Conservation (phyloP, 306 rosid species). For the Lupinus albus region DNA sequence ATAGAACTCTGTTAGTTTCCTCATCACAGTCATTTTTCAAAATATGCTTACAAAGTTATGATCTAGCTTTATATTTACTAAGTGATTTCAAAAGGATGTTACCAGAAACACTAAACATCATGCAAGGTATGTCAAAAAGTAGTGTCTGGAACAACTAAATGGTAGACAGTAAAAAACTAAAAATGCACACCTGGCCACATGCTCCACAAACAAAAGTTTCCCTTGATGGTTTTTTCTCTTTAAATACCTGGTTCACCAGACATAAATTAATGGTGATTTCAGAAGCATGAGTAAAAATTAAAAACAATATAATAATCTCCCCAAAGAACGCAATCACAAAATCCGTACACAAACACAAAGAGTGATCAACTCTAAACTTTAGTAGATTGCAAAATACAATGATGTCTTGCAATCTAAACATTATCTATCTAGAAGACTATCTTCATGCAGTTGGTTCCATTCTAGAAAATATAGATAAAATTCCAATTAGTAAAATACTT, state of each 20-base stretch:
- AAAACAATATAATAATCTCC: constrained; percentile 32
- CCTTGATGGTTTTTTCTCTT: constrained; percentile 93
- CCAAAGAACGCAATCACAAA: constrained; percentile 33
- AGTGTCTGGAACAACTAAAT: constrained; percentile 25
- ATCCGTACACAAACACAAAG: constrained; percentile 12
- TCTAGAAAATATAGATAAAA: constrained; percentile 4
- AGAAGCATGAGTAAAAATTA: constrained; percentile 31
- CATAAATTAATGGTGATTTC: constrained; percentile 34
- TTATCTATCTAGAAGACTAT: constrained; percentile 1
- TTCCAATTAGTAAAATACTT: not conserved
- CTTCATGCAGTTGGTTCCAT: constrained; percentile 25
- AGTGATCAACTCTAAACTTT: constrained; percentile 20
- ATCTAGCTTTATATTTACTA: not conserved
- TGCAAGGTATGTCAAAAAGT: constrained; percentile 7
- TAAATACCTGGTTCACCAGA: constrained; percentile 62
- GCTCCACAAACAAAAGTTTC: constrained; percentile 93
- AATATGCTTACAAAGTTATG: not conserved
- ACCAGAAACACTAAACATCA: constrained; percentile 25
- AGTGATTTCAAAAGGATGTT: not conserved
- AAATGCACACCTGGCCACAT: constrained; percentile 82
- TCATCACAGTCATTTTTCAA: constrained; percentile 11
- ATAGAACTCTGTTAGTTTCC: not conserved
- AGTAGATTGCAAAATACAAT: not conserved
- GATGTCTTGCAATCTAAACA: constrained; percentile 26
- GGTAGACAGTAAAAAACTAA: constrained; percentile 13